Percentiles rank a stretch among this genome's conserved stretches.
phyloP scores from a whole-genome alignment of 1,139 yeast species.

The Blastobotrys serpentis region DNA sequence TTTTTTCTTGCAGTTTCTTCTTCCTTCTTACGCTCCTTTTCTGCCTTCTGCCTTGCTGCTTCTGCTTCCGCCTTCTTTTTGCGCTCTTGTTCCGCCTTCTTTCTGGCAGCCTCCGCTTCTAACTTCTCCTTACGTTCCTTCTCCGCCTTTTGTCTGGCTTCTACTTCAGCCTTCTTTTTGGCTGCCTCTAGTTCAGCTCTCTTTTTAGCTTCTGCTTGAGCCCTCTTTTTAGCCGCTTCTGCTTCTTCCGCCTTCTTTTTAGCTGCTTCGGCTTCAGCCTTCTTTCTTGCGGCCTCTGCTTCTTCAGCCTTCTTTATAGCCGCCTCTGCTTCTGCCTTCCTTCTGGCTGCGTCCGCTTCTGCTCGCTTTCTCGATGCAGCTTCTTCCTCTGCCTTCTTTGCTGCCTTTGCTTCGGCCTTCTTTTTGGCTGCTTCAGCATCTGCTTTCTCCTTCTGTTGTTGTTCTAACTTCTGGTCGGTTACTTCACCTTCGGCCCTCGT shows the following conservation, averaged over 20 bases:
- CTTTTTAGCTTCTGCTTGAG: background rate
- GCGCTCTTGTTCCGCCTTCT: slow-evolving; percentile 3
- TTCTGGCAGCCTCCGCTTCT: slow-evolving; percentile 1
- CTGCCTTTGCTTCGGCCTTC: slow-evolving; percentile 8
- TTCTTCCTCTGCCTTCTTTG: background rate
- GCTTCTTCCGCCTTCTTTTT: slow-evolving; percentile 10
- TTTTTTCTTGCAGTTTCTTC: too few relatives aligned
- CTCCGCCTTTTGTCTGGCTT: background rate
- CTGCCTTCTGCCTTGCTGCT: background rate
- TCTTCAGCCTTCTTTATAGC: slow-evolving; percentile 8
- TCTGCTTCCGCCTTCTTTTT: slow-evolving; percentile 4
- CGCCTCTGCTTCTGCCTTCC: slow-evolving; percentile 10
- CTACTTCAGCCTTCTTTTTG: background rate
- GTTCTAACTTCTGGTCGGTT: background rate
- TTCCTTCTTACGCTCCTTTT: slow-evolving; percentile 7
- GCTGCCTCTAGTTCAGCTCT: background rate
- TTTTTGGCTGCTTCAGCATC: background rate
- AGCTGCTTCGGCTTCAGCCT: slow-evolving; percentile 12
- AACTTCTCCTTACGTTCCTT: background rate
- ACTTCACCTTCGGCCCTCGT: background rate
- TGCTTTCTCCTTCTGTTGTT: background rate
- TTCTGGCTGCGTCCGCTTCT: slow-evolving; percentile 8
- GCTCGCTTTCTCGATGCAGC: slow-evolving; percentile 6
- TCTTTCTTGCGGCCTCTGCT: background rate
- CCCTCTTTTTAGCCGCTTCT: slow-evolving; percentile 10